Percentiles rank a stretch among this genome's conserved stretches.
These are phyloP conservation scores for Lasiodiplodia theobromae DNA, from an alignment of 2,329 filamentous ascomycete genomes.

Conservation along the genomic window DNA sequence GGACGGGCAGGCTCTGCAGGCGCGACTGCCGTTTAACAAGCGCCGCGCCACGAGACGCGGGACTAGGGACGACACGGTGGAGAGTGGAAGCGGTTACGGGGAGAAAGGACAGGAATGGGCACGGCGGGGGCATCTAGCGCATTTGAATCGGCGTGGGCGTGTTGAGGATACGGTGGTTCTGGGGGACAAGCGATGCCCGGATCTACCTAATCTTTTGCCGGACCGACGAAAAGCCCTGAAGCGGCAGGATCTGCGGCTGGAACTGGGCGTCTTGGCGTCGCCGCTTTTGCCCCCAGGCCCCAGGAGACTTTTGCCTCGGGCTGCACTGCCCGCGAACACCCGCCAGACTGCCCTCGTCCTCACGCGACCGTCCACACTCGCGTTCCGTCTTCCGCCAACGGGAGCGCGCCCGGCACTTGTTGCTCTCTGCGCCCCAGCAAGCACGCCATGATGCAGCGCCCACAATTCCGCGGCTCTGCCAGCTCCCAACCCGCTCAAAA, in stretches of 20 bases:
- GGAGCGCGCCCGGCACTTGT: constrained; percentile 18
- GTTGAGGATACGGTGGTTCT: constrained; percentile 23
- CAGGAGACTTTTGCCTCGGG: constrained; percentile 10
- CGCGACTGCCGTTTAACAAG: constrained; percentile 23
- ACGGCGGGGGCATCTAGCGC: constrained; percentile 19
- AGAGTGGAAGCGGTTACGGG: not conserved
- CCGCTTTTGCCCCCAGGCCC: constrained; percentile 18
- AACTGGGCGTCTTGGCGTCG: constrained; percentile 3
- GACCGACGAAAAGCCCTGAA: not conserved
- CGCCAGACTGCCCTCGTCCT: not conserved
- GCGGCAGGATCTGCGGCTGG: constrained; percentile 2
- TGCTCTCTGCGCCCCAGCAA: not conserved
- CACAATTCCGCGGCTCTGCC: constrained; percentile 2
- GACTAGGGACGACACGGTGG: constrained; percentile 29
- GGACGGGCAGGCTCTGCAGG: constrained; percentile 11
- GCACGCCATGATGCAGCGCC: not conserved
- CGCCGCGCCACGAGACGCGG: constrained; percentile 26
- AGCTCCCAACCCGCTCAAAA: not conserved
- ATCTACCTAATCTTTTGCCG: constrained; percentile 20
- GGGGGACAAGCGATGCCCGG: not conserved
- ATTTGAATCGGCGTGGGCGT: constrained; percentile 19
- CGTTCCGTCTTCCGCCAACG: constrained; percentile 19
- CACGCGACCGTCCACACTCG: constrained; percentile 6
- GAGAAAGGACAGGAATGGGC: not conserved
- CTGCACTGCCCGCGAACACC: not conserved